Conservation (phyloP, 768 basidiomycete genomes). For the Candolleomyces eurysporus region DNA sequence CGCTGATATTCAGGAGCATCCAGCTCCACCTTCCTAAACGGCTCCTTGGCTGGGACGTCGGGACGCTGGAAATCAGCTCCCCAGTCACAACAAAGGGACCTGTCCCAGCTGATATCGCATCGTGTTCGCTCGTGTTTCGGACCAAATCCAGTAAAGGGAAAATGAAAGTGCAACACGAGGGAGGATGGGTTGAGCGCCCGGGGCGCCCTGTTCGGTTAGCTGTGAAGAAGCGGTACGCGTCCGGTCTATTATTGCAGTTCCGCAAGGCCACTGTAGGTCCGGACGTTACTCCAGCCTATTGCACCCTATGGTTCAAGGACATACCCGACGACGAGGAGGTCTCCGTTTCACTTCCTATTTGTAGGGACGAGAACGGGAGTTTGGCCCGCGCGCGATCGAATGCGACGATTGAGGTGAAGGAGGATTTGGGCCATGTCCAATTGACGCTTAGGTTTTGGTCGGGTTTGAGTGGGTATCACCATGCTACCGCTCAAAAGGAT, state of each 20-base stretch:
- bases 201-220: slow-evolving; percentile 32
- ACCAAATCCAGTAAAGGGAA: slow-evolving; percentile 34
- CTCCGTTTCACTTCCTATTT: slow-evolving; percentile 24
- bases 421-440: slow-evolving; percentile 28
- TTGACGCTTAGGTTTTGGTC: slow-evolving; percentile 38
- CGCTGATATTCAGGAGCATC: slow-evolving; percentile 66
- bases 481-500: slow-evolving; percentile 32
- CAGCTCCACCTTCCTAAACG: slow-evolving; percentile 55
- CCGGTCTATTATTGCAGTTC: slow-evolving; percentile 38
- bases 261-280: slow-evolving; percentile 29
- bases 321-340: slow-evolving; percentile 35
- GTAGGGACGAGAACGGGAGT: slow-evolving; percentile 17
- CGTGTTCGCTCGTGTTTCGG: slow-evolving; percentile 41
- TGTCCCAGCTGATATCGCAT: slow-evolving; percentile 32
- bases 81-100: slow-evolving; percentile 20
- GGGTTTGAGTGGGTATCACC: slow-evolving; percentile 44
- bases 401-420: slow-evolving; percentile 12
- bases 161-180: slow-evolving; percentile 1
- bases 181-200: slow-evolving; percentile 32
- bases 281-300: slow-evolving; percentile 34
- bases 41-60: slow-evolving; percentile 67
- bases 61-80: slow-evolving; percentile 54
- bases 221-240: slow-evolving; percentile 39
- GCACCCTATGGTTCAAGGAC: slow-evolving; percentile 43
- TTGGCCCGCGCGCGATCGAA: slow-evolving; percentile 27